These are phyloP conservation scores for Gastrolobium villosum DNA, from an alignment of 306 rosid genomes.

Conservation along the genomic window DNA sequence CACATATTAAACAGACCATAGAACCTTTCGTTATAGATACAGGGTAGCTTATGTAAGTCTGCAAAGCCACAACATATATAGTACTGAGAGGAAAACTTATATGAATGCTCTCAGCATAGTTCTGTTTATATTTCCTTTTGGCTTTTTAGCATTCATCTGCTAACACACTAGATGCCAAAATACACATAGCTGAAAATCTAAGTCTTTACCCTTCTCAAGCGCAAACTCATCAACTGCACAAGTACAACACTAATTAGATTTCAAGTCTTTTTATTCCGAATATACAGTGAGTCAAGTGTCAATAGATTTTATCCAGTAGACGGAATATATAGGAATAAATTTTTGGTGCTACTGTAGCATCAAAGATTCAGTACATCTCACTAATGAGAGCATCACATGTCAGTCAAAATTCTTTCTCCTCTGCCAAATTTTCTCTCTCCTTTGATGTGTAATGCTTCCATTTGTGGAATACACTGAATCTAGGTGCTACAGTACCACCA, in stretches of 20 bases:
- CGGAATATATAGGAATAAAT: too few relatives aligned
- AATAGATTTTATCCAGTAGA: background rate
- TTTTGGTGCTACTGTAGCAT: too few relatives aligned
- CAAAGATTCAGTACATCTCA: too few relatives aligned
- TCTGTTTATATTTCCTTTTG: slow-evolving; percentile 42
- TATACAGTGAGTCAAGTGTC: background rate
- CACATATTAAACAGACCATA: slow-evolving; percentile 27
- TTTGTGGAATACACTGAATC: too few relatives aligned
- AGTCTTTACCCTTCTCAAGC: slow-evolving; percentile 31
- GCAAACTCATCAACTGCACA: slow-evolving; percentile 49
- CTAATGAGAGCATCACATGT: too few relatives aligned
- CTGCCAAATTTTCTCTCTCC: too few relatives aligned
- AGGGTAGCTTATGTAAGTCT: slow-evolving; percentile 37
- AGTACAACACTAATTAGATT: background rate
- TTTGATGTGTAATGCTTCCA: too few relatives aligned
- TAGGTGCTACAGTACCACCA: too few relatives aligned
- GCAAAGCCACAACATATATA: slow-evolving; percentile 43
- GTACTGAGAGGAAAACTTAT: slow-evolving; percentile 11
- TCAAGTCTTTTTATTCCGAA: background rate
- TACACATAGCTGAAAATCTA: slow-evolving; percentile 40
- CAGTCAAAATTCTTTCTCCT: too few relatives aligned
- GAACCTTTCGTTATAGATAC: slow-evolving; percentile 36
- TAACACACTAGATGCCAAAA: slow-evolving; percentile 1
- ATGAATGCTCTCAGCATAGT: background rate
- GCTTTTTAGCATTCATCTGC: slow-evolving; percentile 41